Evolutionary conservation across 2,329 filamentous ascomycete species (phyloP), one percentile per base, ranked within the genome.

Genomic region (Zelopaecilomyces penicillatus): DNA sequence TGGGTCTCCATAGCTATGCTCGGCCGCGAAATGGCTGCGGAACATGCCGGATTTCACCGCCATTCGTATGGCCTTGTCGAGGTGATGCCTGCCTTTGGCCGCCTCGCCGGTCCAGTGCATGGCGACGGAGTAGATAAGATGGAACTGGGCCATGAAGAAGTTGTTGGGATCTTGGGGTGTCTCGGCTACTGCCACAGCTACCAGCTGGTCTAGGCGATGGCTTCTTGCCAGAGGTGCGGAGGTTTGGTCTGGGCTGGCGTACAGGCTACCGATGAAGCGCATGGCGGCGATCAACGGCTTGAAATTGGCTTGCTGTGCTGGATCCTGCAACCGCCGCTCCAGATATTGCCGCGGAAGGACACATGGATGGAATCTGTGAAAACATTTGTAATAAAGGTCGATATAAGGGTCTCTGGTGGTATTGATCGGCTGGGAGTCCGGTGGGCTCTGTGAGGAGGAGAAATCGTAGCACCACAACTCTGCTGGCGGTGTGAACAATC

Each of bases 41-140:
- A 84, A 71, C 68, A 87, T 73, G 2, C 77, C 74, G 3, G 86
- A 59, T 5, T 78, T 69, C 2, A 84, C 6, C 0, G 81, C 81
- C 31, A 84, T 52, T 4, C 73, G 65, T 8, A 78, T 73, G 0
- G 82, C 82, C 10, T 66, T 63, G 8, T 71, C 63, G 42, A 69
- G 56, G 30, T 66, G 48, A 0, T 32, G 19, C 6, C 58, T 53
- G 0, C 62, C 54, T 6, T 56, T 48, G 0, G 45, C 32, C 5
- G 55, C 55, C 1, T 59, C 47, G 7, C 57, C 55, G 6, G 56
- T 47, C 54, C 63, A 68, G 31, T 68, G 67, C 0, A 63, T 35
- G 1, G 55, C 59, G 2, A 68, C 58, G 0, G 67, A 67, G 41
- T 59, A 63, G 0, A 70, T 45, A 0, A 70, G 53, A 5, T 62